These are phyloP conservation scores for Colletotrichum karsti DNA, from an alignment of 2,329 filamentous ascomycete species.

Conservation along the genomic window DNA sequence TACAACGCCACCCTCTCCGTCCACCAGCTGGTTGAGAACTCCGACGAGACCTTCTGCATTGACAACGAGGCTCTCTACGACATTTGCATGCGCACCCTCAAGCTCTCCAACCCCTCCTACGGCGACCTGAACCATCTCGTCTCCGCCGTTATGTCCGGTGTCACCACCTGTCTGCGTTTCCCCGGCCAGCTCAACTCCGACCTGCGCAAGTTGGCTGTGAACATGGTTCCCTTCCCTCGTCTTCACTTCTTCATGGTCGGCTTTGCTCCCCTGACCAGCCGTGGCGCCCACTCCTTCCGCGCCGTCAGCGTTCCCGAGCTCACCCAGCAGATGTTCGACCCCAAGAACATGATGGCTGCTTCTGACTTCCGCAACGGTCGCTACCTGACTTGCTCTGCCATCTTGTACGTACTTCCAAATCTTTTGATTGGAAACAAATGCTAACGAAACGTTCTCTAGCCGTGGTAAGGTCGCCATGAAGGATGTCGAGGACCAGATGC, in stretches of 20 bases:
- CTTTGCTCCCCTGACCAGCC: conserved; percentile 96
- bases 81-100: conserved; percentile 99
- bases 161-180: conserved; percentile 99
- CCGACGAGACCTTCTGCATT: conserved; percentile 99
- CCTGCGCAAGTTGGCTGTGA: conserved; percentile 98
- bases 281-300: conserved; percentile 89
- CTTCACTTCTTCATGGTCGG: conserved; percentile 99
- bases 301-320: conserved; percentile 97
- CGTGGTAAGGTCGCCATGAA: conserved; percentile 99
- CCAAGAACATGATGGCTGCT: conserved; percentile 99
- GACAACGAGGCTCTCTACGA: conserved; percentile 99
- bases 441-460: conserved; percentile 52
- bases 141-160: conserved; percentile 99
- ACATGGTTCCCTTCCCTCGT: conserved; percentile 99
- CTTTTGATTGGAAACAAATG: background rate
- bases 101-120: conserved; percentile 98
- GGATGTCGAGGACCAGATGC: conserved; percentile 99
- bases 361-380: conserved; percentile 99
- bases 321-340: conserved; percentile 99
- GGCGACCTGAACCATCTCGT: conserved; percentile 99
- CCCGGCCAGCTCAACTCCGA: conserved; percentile 99
- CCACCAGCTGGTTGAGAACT: conserved; percentile 99
- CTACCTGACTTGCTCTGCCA: conserved; percentile 99
- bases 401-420: conserved; percentile 73
- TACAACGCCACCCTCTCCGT: conserved; percentile 99